phyloP scores from a whole-genome alignment of 257 asterid species.

The Lavandula angustifolia region DNA sequence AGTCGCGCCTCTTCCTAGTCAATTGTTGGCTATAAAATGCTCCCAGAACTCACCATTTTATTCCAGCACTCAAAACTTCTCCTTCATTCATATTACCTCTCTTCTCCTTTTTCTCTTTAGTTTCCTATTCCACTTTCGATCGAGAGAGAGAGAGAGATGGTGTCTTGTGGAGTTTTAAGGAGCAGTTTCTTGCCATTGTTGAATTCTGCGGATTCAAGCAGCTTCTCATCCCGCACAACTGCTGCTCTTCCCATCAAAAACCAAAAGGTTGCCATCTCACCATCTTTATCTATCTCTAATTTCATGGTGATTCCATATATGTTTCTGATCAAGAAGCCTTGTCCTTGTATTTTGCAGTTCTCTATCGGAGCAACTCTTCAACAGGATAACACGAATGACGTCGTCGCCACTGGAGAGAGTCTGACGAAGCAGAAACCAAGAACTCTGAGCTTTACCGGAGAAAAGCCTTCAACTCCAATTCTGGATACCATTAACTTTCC shows the following conservation, averaged over 20 bases:
- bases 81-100: background rate
- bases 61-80: background rate
- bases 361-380: conserved; percentile 33
- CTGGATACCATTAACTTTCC: conserved; percentile 70
- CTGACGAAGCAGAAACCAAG: conserved; percentile 27
- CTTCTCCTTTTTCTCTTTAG: background rate
- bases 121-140: background rate
- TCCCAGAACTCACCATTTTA: background rate
- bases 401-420: conserved; percentile 8
- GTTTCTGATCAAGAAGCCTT: background rate
- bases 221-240: conserved; percentile 26
- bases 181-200: conserved; percentile 36
- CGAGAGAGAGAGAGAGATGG: conserved; percentile 29
- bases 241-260: conserved; percentile 29
- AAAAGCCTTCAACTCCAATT: conserved; percentile 57
- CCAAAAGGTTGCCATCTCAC: conserved; percentile 31
- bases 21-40: conserved; percentile 27
- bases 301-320: too few species aligned
- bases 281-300: background rate
- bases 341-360: conserved; percentile 28
- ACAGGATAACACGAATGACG: conserved; percentile 33
- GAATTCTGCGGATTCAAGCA: conserved; percentile 34
- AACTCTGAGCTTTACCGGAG: conserved; percentile 48
- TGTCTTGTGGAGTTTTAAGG: conserved; percentile 39
- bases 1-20: conserved; percentile 10